Conservation (phyloP, 2,329 filamentous ascomycete genomes). For the Berkeleyomyces basicola region DNA sequence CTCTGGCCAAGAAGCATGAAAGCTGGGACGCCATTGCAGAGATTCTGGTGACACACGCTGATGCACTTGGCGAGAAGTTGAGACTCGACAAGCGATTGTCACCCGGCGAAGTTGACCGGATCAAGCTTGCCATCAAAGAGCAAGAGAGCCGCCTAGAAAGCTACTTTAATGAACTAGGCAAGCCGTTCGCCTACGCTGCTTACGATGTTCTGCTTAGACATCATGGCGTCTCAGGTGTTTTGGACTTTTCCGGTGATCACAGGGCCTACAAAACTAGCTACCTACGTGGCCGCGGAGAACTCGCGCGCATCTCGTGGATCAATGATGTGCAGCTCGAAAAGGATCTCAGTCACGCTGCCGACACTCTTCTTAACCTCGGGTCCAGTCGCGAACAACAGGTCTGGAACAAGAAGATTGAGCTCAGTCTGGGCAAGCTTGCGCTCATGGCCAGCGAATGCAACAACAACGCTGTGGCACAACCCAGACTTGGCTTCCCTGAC, state of each 20-base stretch:
- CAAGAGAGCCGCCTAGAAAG: constrained; percentile 30
- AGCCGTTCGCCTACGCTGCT: constrained; percentile 55
- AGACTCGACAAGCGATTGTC: constrained; percentile 18
- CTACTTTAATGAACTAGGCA: constrained; percentile 47
- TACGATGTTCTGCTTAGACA: constrained; percentile 62
- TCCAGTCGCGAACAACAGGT: constrained; percentile 57
- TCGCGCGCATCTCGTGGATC: constrained; percentile 80
- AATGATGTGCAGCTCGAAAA: constrained; percentile 69
- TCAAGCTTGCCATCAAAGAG: constrained; percentile 23
- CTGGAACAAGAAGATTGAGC: constrained; percentile 87
- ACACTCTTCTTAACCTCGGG: constrained; percentile 54
- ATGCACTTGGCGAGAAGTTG: constrained; percentile 21
- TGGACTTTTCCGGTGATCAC: constrained; percentile 55
- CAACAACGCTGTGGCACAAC: constrained; percentile 17
- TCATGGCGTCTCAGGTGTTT: constrained; percentile 47
- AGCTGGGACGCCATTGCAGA: constrained; percentile 39
- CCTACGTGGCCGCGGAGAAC: constrained; percentile 51
- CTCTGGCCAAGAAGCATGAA: constrained; percentile 40
- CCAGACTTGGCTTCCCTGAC: constrained; percentile 18
- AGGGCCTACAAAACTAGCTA: constrained; percentile 59
- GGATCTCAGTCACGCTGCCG: constrained; percentile 56
- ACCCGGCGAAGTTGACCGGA: constrained; percentile 18
- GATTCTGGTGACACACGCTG: constrained; percentile 37
- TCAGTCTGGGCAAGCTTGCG: constrained; percentile 75
- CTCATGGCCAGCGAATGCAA: constrained; percentile 44